A percentile compares a stretch with the other conserved stretches of the same genome.
Evolutionary conservation across 2,329 filamentous ascomycete species (phyloP).

Genomic region (Elsinoe batatas): DNA sequence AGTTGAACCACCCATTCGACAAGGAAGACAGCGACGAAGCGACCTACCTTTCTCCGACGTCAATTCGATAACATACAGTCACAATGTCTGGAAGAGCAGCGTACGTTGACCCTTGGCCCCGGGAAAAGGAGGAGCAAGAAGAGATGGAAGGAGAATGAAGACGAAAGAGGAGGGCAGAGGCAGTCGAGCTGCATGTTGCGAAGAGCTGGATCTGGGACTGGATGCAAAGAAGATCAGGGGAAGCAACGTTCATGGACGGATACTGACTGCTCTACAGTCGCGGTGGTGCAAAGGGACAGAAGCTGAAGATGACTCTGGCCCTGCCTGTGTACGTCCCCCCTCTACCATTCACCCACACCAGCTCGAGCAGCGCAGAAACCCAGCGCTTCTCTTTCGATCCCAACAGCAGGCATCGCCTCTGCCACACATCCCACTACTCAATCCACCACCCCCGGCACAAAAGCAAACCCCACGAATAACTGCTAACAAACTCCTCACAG

Average conservation of each 20-base stretch:
- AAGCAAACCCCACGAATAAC: not conserved
- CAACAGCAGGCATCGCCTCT: no score
- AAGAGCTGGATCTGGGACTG: not conserved
- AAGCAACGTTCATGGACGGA: constrained; percentile 12
- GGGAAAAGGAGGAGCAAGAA: not conserved
- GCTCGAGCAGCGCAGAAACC: no score
- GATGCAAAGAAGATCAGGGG: not conserved
- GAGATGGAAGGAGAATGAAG: constrained; percentile 2
- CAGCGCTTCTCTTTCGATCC: no score
- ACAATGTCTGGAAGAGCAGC: constrained; percentile 33
- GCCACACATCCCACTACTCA: not conserved
- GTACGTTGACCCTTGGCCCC: constrained; percentile 22
- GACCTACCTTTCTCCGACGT: constrained; percentile 6
- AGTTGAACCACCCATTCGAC: not conserved
- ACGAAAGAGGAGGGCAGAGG: not conserved
- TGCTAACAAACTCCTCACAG: constrained; percentile 39
- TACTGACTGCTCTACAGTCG: constrained; percentile 36
- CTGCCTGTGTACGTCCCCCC: constrained; percentile 82
- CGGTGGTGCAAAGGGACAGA: constrained; percentile 95
- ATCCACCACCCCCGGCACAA: not conserved
- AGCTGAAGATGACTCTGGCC: constrained; percentile 99
- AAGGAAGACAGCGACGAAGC: constrained; percentile 11
- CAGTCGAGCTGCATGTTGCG: not conserved
- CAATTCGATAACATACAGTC: constrained; percentile 20
- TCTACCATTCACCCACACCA: not conserved